Percentiles rank a stretch among this genome's conserved stretches.
Evolutionary conservation across 345 rosid genomes (phyloP).

Genomic region (Cochlearia excelsa): DNA sequence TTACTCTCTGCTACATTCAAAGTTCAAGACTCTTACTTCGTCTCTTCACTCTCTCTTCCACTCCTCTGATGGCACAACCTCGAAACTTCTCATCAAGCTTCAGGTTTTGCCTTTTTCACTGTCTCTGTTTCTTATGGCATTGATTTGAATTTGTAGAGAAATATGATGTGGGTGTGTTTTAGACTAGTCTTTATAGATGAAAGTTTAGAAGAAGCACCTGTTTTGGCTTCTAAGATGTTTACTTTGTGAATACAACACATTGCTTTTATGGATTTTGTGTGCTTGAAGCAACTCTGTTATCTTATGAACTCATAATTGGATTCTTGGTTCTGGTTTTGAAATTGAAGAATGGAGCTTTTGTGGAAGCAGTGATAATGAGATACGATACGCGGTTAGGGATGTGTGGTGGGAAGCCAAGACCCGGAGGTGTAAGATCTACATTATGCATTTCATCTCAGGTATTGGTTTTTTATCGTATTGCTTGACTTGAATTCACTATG

Average conservation of each 20-base stretch:
- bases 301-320: constrained; percentile 2
- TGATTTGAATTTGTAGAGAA: not conserved
- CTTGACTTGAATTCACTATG: not conserved
- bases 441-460: constrained; percentile 96
- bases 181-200: not conserved
- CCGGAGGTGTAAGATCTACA: constrained; percentile 79
- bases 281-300: not conserved
- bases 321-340: constrained; percentile 19
- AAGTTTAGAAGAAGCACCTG: not conserved
- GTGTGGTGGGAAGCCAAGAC: constrained; percentile 80
- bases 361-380: constrained; percentile 94
- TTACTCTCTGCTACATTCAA: constrained; percentile 62
- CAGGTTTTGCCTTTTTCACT: constrained; percentile 44
- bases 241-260: constrained; percentile 1
- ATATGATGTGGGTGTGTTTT: not conserved
- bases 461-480: constrained; percentile 11
- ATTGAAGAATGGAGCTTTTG: constrained; percentile 68
- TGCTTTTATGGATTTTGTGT: constrained; percentile 6
- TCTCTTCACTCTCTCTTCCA: constrained; percentile 62
- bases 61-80: constrained; percentile 79
- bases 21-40: constrained; percentile 79
- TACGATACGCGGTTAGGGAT: constrained; percentile 84
- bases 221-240: constrained; percentile 12
- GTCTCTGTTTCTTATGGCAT: not conserved
- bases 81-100: constrained; percentile 73